Evolutionary conservation across 441 rosid genomes (phyloP).

Genomic region (Mallotus japonicus): DNA sequence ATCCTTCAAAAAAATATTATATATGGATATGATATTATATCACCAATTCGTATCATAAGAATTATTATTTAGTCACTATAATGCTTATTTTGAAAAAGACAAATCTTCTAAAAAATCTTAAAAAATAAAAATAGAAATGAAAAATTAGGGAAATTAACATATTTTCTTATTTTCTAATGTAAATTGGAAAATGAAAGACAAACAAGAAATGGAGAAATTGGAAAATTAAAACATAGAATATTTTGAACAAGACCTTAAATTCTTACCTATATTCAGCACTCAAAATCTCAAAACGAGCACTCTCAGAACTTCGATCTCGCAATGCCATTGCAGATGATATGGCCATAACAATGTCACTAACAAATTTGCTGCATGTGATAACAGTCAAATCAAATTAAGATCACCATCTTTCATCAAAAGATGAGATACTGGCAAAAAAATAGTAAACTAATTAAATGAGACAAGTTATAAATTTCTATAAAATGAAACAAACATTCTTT

Average conservation of each 20-base stretch:
- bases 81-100: too few species aligned
- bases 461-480: conserved; percentile 6
- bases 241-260: background rate
- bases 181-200: too few species aligned
- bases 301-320: conserved; percentile 91
- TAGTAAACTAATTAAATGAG: background rate
- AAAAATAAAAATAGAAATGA: too few species aligned
- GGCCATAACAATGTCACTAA: conserved; percentile 81
- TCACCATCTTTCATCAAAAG: background rate
- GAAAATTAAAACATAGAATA: too few species aligned
- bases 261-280: conserved; percentile 71
- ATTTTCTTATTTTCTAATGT: too few species aligned
- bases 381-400: conserved; percentile 23
- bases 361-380: conserved; percentile 71
- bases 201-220: too few species aligned
- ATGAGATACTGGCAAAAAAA: background rate
- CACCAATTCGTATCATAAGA: too few species aligned
- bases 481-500: background rate
- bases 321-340: conserved; percentile 88
- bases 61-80: too few species aligned
- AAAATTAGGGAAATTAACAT: too few species aligned
- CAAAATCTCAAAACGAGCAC: conserved; percentile 91
- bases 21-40: too few species aligned
- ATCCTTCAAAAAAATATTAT: too few species aligned
- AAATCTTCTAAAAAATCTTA: too few species aligned